Evolutionary conservation across 352 stramenopile genomes (phyloP).

Genomic region (Phytophthora pinifolia): DNA sequence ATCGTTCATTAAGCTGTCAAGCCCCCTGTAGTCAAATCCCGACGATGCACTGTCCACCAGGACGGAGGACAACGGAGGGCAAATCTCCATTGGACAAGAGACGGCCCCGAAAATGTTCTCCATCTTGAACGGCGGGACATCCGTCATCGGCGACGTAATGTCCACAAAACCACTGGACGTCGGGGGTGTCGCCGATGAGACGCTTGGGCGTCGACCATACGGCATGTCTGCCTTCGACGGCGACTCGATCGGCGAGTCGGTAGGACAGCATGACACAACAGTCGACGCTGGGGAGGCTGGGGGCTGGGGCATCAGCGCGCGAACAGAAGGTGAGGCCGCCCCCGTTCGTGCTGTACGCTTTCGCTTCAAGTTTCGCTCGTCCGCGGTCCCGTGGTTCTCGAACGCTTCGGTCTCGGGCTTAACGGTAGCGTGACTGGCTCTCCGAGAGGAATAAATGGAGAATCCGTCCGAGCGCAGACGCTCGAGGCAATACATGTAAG

Average conservation of each 20-base stretch:
- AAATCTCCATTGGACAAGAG: conserved; percentile 28
- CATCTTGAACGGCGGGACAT: conserved; percentile 39
- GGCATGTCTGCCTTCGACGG: conserved; percentile 38
- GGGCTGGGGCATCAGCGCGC: conserved; percentile 28
- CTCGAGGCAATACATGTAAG: conserved; percentile 82
- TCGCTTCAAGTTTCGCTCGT: conserved; percentile 57
- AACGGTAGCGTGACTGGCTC: conserved; percentile 59
- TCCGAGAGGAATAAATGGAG: conserved; percentile 77
- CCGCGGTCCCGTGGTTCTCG: conserved; percentile 39
- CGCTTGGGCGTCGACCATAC: conserved; percentile 19
- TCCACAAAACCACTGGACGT: conserved; percentile 38
- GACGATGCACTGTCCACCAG: conserved; percentile 34
- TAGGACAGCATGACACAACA: conserved; percentile 31
- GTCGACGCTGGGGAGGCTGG: conserved; percentile 39
- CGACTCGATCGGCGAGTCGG: conserved; percentile 39
- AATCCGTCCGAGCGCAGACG: conserved; percentile 75
- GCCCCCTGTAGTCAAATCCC: conserved; percentile 40
- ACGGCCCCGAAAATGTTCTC: conserved; percentile 34
- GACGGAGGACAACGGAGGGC: conserved; percentile 28
- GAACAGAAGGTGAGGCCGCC: conserved; percentile 21
- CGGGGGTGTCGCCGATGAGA: conserved; percentile 6
- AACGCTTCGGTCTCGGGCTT: conserved; percentile 61
- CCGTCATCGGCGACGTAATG: conserved; percentile 27
- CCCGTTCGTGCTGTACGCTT: conserved; percentile 40
- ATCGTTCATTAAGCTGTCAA: conserved; percentile 40